phyloP scores from a whole-genome alignment of 176 grass and related monocot species.

The Hordeum marinum region DNA sequence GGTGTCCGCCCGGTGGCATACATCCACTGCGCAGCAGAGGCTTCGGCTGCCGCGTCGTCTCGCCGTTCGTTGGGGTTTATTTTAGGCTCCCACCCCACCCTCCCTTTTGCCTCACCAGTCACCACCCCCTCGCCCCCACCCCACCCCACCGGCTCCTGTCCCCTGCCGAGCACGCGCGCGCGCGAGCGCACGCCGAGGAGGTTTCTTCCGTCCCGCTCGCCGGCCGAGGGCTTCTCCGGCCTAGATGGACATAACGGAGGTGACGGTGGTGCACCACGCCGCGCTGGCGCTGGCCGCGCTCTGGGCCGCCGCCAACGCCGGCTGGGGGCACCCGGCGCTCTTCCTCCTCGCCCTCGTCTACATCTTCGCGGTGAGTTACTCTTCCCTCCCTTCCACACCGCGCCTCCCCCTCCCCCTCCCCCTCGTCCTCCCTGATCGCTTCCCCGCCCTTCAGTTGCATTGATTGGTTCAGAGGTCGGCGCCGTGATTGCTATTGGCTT shows the following conservation, averaged over 20 bases:
- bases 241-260: slow-evolving; percentile 70
- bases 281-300: slow-evolving; percentile 64
- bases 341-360: slow-evolving; percentile 69
- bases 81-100: background rate
- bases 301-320: slow-evolving; percentile 46
- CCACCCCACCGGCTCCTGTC: background rate
- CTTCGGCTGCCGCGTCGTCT: background rate
- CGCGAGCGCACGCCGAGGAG: background rate
- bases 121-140: background rate
- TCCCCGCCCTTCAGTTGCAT: background rate
- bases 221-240: background rate
- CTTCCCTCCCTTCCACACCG: background rate
- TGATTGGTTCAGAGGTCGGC: background rate
- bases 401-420: background rate
- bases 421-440: background rate
- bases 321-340: slow-evolving; percentile 53
- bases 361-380: slow-evolving; percentile 67
- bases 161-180: background rate
- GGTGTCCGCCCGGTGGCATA: background rate
- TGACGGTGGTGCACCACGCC: slow-evolving; percentile 78
- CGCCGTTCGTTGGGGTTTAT: background rate
- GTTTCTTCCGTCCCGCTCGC: background rate
- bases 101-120: background rate
- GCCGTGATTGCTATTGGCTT: background rate
- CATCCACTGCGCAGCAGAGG: background rate